Evolutionary conservation across 2,329 filamentous ascomycete species (phyloP), one percentile per base, ranked within the genome.

Genomic region (Fusarium devonianum): DNA sequence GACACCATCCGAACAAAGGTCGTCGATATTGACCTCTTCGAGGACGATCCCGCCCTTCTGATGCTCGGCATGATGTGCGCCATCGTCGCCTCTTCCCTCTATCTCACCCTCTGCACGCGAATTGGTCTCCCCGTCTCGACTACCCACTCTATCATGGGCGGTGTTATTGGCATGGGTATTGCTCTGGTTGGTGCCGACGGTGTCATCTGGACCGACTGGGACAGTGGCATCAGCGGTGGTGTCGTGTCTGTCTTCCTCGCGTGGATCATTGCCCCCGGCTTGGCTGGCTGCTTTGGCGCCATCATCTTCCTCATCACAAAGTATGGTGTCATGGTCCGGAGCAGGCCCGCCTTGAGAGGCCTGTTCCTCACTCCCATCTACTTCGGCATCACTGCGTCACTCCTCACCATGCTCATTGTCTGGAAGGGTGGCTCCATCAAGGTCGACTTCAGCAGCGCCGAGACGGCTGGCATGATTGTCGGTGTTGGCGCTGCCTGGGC

Each of bases 1-100:
- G 79, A 82, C 49, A 86, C 83, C 5, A 86, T 86, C 68, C 79
- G 82, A 49, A 85, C 81, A 59, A 82, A 82, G 50, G 79, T 86
- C 49, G 80, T 86, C 62, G 73, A 76, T 42, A 76, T 75, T 36
- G 57, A 69, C 1, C 71, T 72, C 10, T 86, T 83, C 64, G 61
- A 70, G 1, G 62, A 70, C 2, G 69, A 78, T n/a, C 80, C 83
- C 2, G 75, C 73, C 2, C 68, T 82, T 2, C 76, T 84, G 7
- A 83, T 85, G 80, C 73, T 85, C 7, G 81, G 78, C 33, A 83
- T 84, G 79, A 75, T 78, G 21, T 83, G 80, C 63, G 82, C 81
- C 58, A 74, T 83, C 35, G 67, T 76, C 45, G 76, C 77, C 13
- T 82, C 81, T 1, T 78, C 82, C 0, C 42, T 76, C 11, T 86